Base-by-base conservation (phyloP, 805 yeast genomes). In the Tetrapisispora phaffii region DNA sequence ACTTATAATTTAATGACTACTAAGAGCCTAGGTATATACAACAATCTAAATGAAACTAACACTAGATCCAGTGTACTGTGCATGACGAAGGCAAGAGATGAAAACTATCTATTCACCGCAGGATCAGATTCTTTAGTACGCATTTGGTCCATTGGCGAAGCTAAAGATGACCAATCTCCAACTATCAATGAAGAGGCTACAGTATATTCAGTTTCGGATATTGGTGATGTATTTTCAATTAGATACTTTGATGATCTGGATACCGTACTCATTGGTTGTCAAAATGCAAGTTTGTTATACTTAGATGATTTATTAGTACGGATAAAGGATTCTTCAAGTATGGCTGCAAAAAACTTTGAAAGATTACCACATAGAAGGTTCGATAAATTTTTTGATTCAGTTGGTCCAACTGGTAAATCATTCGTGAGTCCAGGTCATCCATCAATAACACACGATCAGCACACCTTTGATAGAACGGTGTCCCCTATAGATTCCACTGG, bases 151-250 rank as follows among this genome's bases (percentile, higher is more conserved):
- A 69, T 86, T 19, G 63, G 72, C 1, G 61, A 49, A 19, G 44
- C 50, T 13, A 38, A 41, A 7, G 37, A 43, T 13, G 48, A 49
- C 20, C 45, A 47, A 7, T 42, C 46, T 3, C 38, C 57, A 6
- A n/a, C 48, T 10, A 56, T 73, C 47, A 54, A 59, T 33, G 76
- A 72, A 50, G 62, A 83, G 0, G 83, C 84, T 54, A 83, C 95
- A 0, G 77, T 89, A 7, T 90, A 90, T 61, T 82, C 95, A 1
- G 63, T 83, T 10, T 74, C 83, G 31, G 98, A 90, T 66, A 82
- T 90, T 42, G 98, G 98, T 42, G 98, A 90, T 62, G 83, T 90
- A 16, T 90, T 90, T 59, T 82, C 95, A 8, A 66, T 90, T 29
- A 75, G 79, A 7, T 86, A 93, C 79, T 72, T 81, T 15, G 75